Conservation (phyloP, 2,329 filamentous ascomycete genomes). For the Rutstroemia sp. region DNA sequence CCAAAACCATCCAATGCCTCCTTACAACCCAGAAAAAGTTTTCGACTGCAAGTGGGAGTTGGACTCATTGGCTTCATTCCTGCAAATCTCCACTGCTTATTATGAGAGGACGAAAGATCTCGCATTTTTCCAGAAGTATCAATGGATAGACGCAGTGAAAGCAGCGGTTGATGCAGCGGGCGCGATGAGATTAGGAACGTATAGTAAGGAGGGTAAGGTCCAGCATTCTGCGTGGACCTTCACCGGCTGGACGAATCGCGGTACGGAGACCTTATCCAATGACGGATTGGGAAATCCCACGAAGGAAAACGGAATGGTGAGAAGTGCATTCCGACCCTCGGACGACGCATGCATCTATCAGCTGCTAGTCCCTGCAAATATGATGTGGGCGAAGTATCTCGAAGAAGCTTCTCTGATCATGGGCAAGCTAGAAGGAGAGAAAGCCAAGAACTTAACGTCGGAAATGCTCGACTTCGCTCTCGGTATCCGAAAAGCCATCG, state of each 20-base stretch:
- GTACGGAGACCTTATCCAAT: slow-evolving; percentile 76
- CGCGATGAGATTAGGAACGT: slow-evolving; percentile 68
- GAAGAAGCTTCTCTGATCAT: slow-evolving; percentile 44
- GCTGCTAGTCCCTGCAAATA: slow-evolving; percentile 82
- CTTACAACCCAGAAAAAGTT: slow-evolving; percentile 61
- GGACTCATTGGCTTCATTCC: slow-evolving; percentile 80
- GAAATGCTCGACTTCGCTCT: slow-evolving; percentile 51
- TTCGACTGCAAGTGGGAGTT: slow-evolving; percentile 98
- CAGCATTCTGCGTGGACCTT: slow-evolving; percentile 63
- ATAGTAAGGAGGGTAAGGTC: slow-evolving; percentile 51
- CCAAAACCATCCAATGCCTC: slow-evolving; percentile 58
- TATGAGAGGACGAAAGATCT: slow-evolving; percentile 63
- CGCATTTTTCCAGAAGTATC: slow-evolving; percentile 62
- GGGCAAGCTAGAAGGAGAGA: slow-evolving; percentile 38
- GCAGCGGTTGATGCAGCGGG: slow-evolving; percentile 61
- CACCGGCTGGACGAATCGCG: slow-evolving; percentile 61
- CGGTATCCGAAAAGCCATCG: slow-evolving; percentile 60
- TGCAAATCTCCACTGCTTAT: slow-evolving; percentile 75
- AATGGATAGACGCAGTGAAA: slow-evolving; percentile 67
- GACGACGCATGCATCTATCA: slow-evolving; percentile 79
- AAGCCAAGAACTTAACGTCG: slow-evolving; percentile 39
- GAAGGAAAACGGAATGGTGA: slow-evolving; percentile 67
- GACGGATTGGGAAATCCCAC: slow-evolving; percentile 74
- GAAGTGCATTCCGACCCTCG: slow-evolving; percentile 83
- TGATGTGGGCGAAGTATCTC: slow-evolving; percentile 67